phyloP scores from a whole-genome alignment of 2,329 filamentous ascomycete genomes.

The Grosmannia serpens region DNA sequence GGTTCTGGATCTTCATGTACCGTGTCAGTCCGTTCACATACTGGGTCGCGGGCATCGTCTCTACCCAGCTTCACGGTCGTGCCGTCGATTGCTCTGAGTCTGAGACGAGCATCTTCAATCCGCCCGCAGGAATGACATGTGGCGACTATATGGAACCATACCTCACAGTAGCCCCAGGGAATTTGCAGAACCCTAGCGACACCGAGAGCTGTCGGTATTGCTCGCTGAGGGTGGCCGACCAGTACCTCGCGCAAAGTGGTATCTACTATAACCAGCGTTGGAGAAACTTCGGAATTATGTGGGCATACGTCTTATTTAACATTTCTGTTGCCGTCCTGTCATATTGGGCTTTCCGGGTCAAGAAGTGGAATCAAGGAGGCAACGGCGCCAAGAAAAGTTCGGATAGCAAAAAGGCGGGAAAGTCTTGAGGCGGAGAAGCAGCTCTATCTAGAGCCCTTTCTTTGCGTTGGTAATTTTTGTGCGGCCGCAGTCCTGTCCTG shows the following conservation, averaged over 20 bases:
- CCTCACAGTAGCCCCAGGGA: constrained; percentile 37
- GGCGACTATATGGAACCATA: constrained; percentile 49
- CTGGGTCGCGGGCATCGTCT: constrained; percentile 55
- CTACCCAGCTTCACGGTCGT: constrained; percentile 49
- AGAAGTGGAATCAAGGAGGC: constrained; percentile 16
- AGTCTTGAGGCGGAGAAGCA: not conserved
- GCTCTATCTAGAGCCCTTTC: not conserved
- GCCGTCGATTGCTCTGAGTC: constrained; percentile 35
- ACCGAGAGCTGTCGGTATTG: constrained; percentile 55
- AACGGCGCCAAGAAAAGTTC: not conserved
- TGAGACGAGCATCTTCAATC: constrained; percentile 55
- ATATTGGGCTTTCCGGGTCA: constrained; percentile 53
- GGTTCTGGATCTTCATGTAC: constrained; percentile 73
- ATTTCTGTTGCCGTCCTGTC: constrained; percentile 43
- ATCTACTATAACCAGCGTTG: constrained; percentile 46
- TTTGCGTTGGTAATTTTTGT: not conserved
- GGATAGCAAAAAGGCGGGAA: not conserved
- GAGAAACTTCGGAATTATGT: constrained; percentile 61
- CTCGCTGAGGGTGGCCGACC: constrained; percentile 46
- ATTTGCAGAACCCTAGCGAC: constrained; percentile 49
- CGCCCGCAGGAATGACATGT: constrained; percentile 52
- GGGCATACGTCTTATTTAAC: constrained; percentile 55
- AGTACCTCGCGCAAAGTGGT: constrained; percentile 37
- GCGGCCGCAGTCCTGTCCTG: too few relatives aligned
- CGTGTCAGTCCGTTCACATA: constrained; percentile 56